Evolutionary conservation across 2,329 filamentous ascomycete genomes (phyloP), one percentile per base, ranked within the genome.

Genomic region (Colletotrichum sp.): DNA sequence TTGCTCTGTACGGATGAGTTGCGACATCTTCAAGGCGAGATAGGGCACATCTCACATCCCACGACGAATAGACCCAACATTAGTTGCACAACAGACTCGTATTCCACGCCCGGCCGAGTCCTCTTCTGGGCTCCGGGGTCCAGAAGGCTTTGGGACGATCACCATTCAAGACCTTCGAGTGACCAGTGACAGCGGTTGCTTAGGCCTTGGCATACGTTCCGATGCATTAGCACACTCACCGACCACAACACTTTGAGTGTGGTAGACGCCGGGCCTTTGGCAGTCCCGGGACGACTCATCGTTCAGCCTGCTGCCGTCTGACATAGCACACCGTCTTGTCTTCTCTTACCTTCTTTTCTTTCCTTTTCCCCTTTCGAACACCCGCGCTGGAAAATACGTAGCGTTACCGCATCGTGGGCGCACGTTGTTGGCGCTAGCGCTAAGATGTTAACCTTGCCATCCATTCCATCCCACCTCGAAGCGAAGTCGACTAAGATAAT

Each of bases 71-170:
- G 7, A 34, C 30, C 28, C 61, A 60, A 68, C 60, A 32, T 68
- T 34, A 64, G 73, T 75, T 73, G 57, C 73, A 69, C 64, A 59
- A 65, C 73, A 61, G 14, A 32, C 59, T 75, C 73, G 73, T 75
- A 75, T 75, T 73, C 24, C 73, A 59, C 18, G 48, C 59, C 73
- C 59, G 34, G 70, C 24, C 70, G 64, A 68, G 63, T 67, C 52
- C n/a, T 34, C 34, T 18, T 34, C 21, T 43, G 16, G 61, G 34
- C 59, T 48, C 30, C n/a, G 43, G 52, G 36, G n/a, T 34, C 68
- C 16, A 39, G 34, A n/a, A 30, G 64, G 18, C 64, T 69, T 52
- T 65, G 43, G 43, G 73, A 65, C 43, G 70, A 75, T 75, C 73
- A 64, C 34, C 70, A 65, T 59, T 39, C 21, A 28, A 52, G 32